Base-by-base conservation (phyloP, 768 basidiomycete genomes). In the Russula sp. region DNA sequence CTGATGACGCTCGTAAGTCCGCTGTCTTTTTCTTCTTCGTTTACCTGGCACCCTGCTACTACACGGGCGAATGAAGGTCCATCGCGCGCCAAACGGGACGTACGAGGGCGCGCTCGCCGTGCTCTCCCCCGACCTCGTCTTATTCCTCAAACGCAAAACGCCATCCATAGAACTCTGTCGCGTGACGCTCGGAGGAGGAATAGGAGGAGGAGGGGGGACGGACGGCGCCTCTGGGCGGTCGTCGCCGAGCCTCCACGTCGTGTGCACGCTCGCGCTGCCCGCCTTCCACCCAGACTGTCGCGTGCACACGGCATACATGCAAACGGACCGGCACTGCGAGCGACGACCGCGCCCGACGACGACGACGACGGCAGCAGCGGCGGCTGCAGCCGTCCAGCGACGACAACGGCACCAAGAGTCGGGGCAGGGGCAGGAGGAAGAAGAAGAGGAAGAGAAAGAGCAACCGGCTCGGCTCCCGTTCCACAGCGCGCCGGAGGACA, bases 301-400 rank as follows among this genome's bases (percentile, higher is more conserved):
- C 39, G 57, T 64, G 1, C 63, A 64, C 47, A 64, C 63, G 2
- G 63, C 57, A 9, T 64, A 64, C 39, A 64, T 64, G 57, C 63
- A 64, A 7, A 64, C 63, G 9, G 63, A 64, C 58, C 53, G 53
- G 0, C 57, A 57, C 27, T 32, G 11, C 56, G 40, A 32, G 5
- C 32, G 8, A n/a, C 39, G 8, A 32, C 34, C 39, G 11, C 9
- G 39, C 0, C 5, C 39, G 11, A 40, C 39, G 13, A 40, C 39
- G 3, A 13, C 39, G 39, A 39, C 39, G 11, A 1, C 39, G 11
- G 3, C 13, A 14, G n/a, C 37, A 13, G 20, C 14, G 14, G 13
- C 50, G n/a, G 3, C 2, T 16, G 3, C 20, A 5, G 2, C 18
- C 2, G 0, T 5, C 47, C 16, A n/a, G n/a, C 50, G 13, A 8